Conservation (phyloP, 1,284 basidiomycete genomes). For the Xerocomus minutiporus region DNA sequence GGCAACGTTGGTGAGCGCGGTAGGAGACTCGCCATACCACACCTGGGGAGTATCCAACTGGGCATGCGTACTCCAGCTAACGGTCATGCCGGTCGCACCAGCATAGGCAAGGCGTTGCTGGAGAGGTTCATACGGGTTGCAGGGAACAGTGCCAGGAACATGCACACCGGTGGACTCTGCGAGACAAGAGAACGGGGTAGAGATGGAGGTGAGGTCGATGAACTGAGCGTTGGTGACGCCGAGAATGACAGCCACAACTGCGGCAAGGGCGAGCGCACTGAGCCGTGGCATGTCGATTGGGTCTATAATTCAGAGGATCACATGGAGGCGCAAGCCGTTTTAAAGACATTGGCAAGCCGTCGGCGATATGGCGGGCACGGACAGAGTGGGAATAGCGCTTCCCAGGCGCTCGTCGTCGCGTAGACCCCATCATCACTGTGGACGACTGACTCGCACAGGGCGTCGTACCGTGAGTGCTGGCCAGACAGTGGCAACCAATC, state of each 20-base stretch:
- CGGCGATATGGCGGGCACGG: too few relatives aligned
- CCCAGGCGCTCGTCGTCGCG: too few relatives aligned
- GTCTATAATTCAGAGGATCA: too few relatives aligned
- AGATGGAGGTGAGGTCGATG: slow-evolving; percentile 16
- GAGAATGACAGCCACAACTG: slow-evolving; percentile 7
- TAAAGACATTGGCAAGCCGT: too few relatives aligned
- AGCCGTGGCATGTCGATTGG: slow-evolving; percentile 7
- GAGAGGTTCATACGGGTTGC: slow-evolving; percentile 28
- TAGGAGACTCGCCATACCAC: slow-evolving; percentile 23
- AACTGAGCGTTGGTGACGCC: slow-evolving; percentile 15
- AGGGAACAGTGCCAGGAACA: slow-evolving; percentile 26
- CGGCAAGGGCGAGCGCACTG: slow-evolving; percentile 2
- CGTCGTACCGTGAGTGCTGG: too few relatives aligned
- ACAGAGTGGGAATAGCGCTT: too few relatives aligned
- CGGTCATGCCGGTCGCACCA: slow-evolving; percentile 23
- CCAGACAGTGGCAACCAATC: too few relatives aligned
- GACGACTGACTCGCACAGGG: too few relatives aligned
- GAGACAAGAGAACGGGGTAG: slow-evolving; percentile 18
- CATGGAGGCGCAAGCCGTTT: too few relatives aligned
- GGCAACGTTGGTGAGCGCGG: slow-evolving; percentile 16
- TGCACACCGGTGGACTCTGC: slow-evolving; percentile 28
- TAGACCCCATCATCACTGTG: too few relatives aligned
- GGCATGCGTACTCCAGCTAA: slow-evolving; percentile 25
- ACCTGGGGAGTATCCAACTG: slow-evolving; percentile 25
- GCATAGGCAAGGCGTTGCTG: slow-evolving; percentile 26